Percentiles rank a stretch among this genome's conserved stretches.
Evolutionary conservation across 257 asterid genomes (phyloP).

Genomic region (Capsicum rhomboideum): DNA sequence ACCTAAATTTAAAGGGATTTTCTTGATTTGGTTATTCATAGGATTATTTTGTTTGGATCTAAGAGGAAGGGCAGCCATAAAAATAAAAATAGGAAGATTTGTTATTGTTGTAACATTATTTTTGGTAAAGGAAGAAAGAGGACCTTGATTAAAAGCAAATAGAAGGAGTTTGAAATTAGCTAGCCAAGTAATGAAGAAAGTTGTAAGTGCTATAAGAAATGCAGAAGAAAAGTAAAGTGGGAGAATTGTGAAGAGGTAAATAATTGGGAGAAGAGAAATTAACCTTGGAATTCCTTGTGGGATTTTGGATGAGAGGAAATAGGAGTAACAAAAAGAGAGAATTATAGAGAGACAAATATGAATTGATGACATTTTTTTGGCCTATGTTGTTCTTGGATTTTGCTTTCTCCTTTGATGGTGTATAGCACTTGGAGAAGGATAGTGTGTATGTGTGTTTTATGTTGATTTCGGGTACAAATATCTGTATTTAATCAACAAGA

Average conservation of each 20-base stretch:
- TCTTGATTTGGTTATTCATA: neutral
- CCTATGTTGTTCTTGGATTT: neutral
- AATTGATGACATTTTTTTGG: neutral
- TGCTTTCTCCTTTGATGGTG: too few relatives aligned
- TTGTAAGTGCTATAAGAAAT: constrained; percentile 13
- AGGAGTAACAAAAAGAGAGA: constrained; percentile 29
- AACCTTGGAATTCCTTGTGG: constrained; percentile 20
- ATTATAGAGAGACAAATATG: constrained; percentile 36
- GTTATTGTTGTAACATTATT: constrained; percentile 5
- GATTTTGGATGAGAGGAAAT: constrained; percentile 27
- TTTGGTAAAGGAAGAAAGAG: constrained; percentile 18
- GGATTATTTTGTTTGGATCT: constrained; percentile 16
- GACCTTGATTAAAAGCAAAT: constrained; percentile 44
- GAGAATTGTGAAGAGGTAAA: constrained; percentile 7
- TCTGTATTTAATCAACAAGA: too few relatives aligned
- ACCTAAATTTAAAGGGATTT: neutral
- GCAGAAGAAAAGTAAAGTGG: constrained; percentile 38
- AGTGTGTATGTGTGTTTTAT: too few relatives aligned
- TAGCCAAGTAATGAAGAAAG: constrained; percentile 64
- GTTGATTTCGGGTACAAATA: too few relatives aligned
- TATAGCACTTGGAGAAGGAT: too few relatives aligned
- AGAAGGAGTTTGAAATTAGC: constrained; percentile 73
- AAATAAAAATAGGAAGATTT: constrained; percentile 37
- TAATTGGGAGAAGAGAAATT: constrained; percentile 14
- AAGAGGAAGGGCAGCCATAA: constrained; percentile 54